phyloP scores from a whole-genome alignment of 371 early-diverging fungal genomes.

The Pancytospora philotis region DNA sequence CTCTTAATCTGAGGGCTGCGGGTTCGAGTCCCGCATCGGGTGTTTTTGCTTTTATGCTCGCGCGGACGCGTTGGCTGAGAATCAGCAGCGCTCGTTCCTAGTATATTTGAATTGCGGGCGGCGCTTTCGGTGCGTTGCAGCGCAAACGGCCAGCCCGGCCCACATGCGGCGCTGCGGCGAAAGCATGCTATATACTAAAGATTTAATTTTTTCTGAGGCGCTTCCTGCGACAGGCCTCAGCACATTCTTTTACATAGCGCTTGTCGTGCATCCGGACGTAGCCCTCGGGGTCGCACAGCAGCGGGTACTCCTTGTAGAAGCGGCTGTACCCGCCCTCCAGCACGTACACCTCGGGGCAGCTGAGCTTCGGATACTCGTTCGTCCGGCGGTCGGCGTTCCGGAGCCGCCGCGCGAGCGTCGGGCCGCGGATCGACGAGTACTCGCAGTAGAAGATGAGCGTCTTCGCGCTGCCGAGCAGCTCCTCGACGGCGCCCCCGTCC shows the following conservation, averaged over 20 bases:
- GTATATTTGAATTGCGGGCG: background rate
- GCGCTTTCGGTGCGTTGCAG: no score
- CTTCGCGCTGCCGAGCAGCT: constrained; percentile 47
- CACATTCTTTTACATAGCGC: constrained; percentile 33
- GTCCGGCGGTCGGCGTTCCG: constrained; percentile 67
- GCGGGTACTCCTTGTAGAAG: constrained; percentile 62
- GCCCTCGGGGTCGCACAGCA: constrained; percentile 48
- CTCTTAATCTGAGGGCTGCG: constrained; percentile 26
- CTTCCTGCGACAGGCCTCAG: background rate
- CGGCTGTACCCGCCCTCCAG: constrained; percentile 72
- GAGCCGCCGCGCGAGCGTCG: constrained; percentile 68
- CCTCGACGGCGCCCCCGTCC: constrained; percentile 58
- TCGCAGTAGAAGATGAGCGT: constrained; percentile 78
- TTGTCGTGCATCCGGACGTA: constrained; percentile 53
- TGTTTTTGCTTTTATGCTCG: no score
- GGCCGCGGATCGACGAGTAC: constrained; percentile 71
- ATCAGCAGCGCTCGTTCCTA: background rate
- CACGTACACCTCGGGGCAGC: constrained; percentile 75
- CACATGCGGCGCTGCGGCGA: no score
- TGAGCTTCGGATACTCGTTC: constrained; percentile 68
- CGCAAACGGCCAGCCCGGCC: no score
- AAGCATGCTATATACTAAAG: no score
- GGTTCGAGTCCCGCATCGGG: constrained; percentile 31
- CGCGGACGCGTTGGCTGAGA: no score
- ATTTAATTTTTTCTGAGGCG: constrained; percentile 11